Percentiles rank a stretch among this genome's conserved stretches.
Conservation (phyloP, 352 stramenopile genomes). For the Phytophthora pistaciae region DNA sequence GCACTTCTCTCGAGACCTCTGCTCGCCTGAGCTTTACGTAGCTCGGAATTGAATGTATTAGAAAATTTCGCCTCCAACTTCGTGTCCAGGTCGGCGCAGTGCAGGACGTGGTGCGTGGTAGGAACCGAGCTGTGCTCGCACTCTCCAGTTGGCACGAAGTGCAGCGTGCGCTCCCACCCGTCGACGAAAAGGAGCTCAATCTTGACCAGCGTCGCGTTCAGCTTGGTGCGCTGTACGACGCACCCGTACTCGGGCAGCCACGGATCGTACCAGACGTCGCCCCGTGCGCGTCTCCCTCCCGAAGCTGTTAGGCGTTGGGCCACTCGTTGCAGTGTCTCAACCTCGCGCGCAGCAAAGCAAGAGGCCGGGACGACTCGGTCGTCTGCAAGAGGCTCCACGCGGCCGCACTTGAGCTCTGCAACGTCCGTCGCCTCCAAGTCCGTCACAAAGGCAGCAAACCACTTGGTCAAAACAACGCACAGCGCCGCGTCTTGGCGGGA, state of each 20-base stretch:
- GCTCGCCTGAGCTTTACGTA: constrained; percentile 35
- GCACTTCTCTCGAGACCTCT: constrained; percentile 45
- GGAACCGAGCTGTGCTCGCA: constrained; percentile 51
- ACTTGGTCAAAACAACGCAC: constrained; percentile 27
- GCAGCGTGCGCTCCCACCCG: constrained; percentile 45
- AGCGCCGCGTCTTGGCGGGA: constrained; percentile 29
- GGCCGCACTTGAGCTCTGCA: constrained; percentile 15
- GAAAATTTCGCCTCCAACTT: constrained; percentile 19
- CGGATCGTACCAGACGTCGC: constrained; percentile 39
- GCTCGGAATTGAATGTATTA: constrained; percentile 10
- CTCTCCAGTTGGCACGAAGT: constrained; percentile 38
- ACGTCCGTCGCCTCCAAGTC: constrained; percentile 17
- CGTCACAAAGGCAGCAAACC: constrained; percentile 33
- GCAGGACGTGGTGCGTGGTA: constrained; percentile 28
- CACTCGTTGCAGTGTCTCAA: constrained; percentile 27
- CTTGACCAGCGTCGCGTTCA: constrained; percentile 27
- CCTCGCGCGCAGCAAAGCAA: constrained; percentile 37
- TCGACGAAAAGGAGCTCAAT: constrained; percentile 55
- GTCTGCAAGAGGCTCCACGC: constrained; percentile 23
- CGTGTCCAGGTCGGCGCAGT: constrained; percentile 44
- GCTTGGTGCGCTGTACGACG: constrained; percentile 42
- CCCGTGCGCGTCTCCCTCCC: constrained; percentile 11
- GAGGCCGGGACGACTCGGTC: constrained; percentile 35
- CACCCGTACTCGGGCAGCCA: constrained; percentile 67
- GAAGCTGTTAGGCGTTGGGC: constrained; percentile 8